Evolutionary conservation across 179 eudicot species (phyloP).

Genomic region (Silene noctiflora): DNA sequence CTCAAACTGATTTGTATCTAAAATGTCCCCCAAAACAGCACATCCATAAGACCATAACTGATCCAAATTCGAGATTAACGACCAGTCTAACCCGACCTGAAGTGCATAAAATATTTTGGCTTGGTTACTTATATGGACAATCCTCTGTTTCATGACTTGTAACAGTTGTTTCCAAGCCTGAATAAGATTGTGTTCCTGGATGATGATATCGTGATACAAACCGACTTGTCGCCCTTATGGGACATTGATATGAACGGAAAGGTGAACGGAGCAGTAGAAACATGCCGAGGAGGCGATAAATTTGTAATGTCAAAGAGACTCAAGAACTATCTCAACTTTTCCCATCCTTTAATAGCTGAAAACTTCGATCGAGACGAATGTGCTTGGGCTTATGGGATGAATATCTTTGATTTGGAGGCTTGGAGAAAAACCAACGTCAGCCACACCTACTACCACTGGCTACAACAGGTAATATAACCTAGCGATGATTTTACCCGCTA

Average conservation of each 20-base stretch:
- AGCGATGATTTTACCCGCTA: background rate
- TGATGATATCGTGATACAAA: constrained; percentile 83
- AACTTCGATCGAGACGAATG: constrained; percentile 71
- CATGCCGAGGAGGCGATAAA: constrained; percentile 77
- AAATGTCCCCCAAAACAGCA: too few species aligned
- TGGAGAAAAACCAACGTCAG: constrained; percentile 85
- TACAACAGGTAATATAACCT: constrained; percentile 52
- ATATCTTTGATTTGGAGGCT: constrained; percentile 78
- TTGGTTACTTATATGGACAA: too few species aligned
- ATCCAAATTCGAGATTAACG: too few species aligned
- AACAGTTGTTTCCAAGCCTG: constrained; percentile 91
- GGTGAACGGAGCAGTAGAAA: constrained; percentile 93
- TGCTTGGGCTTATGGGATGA: constrained; percentile 99
- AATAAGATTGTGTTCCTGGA: constrained; percentile 83
- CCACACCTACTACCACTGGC: constrained; percentile 72
- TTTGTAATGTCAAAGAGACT: constrained; percentile 86
- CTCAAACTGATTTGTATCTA: too few species aligned
- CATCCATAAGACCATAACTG: too few species aligned
- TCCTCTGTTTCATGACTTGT: constrained; percentile 8
- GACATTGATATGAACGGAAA: constrained; percentile 87
- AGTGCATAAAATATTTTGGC: too few species aligned
- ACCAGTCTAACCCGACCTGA: too few species aligned
- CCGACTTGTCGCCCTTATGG: constrained; percentile 86
- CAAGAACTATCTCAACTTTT: constrained; percentile 80
- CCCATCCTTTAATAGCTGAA: constrained; percentile 70